These are phyloP conservation scores for Paramecium primaurelia DNA, from an alignment of 73 alveolate genomes.

Conservation along the genomic window DNA sequence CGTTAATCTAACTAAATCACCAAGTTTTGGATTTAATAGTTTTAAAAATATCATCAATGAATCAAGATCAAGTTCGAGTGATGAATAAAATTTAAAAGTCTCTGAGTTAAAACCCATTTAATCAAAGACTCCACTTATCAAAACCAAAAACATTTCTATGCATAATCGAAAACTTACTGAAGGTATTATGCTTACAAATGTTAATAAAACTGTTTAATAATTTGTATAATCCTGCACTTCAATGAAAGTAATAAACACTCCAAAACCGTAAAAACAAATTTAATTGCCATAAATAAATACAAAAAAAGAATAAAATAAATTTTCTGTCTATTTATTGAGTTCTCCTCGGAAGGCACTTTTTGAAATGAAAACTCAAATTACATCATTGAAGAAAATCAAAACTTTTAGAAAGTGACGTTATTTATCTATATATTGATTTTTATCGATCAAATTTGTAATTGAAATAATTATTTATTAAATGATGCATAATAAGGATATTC, in stretches of 20 bases:
- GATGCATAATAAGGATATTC: too few species aligned
- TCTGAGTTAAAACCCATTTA: neutral
- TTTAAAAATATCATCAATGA: neutral
- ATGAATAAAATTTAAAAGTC: neutral
- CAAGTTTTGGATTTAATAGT: neutral
- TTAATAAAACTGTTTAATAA: neutral
- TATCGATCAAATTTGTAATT: neutral
- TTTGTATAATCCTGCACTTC: neutral
- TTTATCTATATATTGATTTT: neutral
- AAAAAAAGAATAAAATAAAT: neutral
- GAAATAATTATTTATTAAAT: neutral
- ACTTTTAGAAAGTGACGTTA: neutral
- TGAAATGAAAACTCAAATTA: neutral
- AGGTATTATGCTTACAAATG: neutral
- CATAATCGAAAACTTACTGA: slow-evolving; percentile 30
- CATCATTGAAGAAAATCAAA: neutral
- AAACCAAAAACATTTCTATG: neutral
- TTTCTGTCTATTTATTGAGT: neutral
- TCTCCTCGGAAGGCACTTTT: neutral
- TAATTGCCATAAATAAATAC: neutral
- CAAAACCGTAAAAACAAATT: neutral
- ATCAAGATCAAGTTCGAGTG: neutral
- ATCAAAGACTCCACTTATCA: neutral
- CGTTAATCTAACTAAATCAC: neutral
- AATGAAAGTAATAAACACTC: neutral